Evolutionary conservation across 139 green algal species (phyloP), one percentile per base, ranked within the genome.

Genomic region (Chlamydomonas sp.): DNA sequence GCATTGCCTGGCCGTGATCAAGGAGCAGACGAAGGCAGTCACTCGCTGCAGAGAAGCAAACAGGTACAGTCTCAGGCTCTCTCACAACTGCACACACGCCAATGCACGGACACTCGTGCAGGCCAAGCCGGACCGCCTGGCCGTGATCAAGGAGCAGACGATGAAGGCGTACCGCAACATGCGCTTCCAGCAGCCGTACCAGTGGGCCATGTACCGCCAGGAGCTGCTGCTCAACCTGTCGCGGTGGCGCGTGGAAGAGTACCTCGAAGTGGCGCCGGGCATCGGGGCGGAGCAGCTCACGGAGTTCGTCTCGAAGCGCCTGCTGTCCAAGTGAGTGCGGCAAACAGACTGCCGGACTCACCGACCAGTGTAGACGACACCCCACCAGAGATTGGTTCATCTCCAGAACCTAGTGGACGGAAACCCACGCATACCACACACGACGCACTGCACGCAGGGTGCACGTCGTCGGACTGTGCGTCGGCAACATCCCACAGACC

Each of bases 191-290:
- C 69, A 96, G 81, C 88, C 89, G 0, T 96, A 97, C 80, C 81
- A 88, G 48, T 80, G 78, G 58, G 86, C 84, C 1, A 84, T 97
- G 76, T 96, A 96, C 74, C 54, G 77, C 26, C 28, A 33, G 70
- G 70, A 76, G 76, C 62, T 83, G 67, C 67, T 85, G 43, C 69
- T 80, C 35, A 85, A 80, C 39, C 29, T 62, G 2, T 71, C 58
- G 58, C 70, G 77, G 13, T 96, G 88, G 89, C 85, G 85, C 35
- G 64, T 93, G 6, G 61, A 87, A 1, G 75, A 90, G 71, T 96
- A 96, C 79, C 36, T 82, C 30, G 61, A 67, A 2, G 72, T 89
- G 22, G 68, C 92, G 35, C 43, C 48, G 0, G 47, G 37, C 24
- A 20, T 92, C 29, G 79, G 66, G 4, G 26, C 74, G 0, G 61